phyloP scores from a whole-genome alignment of 2,329 filamentous ascomycete genomes.

The Clonostachys chloroleuca region DNA sequence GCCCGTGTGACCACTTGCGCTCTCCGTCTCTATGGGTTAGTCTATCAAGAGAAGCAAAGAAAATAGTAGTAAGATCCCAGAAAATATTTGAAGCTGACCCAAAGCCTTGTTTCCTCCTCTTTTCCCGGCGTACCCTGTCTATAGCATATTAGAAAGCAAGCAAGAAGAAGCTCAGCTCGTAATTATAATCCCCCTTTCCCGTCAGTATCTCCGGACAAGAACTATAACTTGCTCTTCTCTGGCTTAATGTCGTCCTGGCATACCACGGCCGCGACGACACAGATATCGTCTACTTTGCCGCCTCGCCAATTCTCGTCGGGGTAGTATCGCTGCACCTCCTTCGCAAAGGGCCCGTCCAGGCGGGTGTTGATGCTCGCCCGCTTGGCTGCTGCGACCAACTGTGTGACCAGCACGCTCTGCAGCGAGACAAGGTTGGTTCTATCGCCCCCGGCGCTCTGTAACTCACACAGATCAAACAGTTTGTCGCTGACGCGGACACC shows the following conservation, averaged over 20 bases:
- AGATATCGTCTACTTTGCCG: constrained; percentile 95
- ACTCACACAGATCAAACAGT: constrained; percentile 38
- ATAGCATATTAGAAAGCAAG: too few species aligned
- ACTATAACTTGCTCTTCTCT: too few species aligned
- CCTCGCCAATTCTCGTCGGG: constrained; percentile 84
- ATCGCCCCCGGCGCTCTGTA: constrained; percentile 5
- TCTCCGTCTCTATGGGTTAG: too few species aligned
- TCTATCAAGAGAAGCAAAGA: too few species aligned
- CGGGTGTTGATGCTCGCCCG: constrained; percentile 76
- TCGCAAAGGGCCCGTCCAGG: constrained; percentile 88
- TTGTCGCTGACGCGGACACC: constrained; percentile 61
- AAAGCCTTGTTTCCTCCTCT: too few species aligned
- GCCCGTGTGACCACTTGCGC: too few species aligned
- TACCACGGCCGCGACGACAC: constrained; percentile 75
- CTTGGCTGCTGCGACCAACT: constrained; percentile 80
- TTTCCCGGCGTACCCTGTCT: too few species aligned
- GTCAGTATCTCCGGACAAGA: too few species aligned
- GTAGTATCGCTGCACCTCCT: constrained; percentile 84
- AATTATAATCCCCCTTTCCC: too few species aligned
- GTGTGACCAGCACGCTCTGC: constrained; percentile 73
- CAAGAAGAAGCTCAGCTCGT: too few species aligned
- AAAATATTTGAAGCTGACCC: too few species aligned
- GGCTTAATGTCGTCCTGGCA: constrained; percentile 12
- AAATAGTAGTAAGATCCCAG: too few species aligned
- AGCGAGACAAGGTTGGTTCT: constrained; percentile 44